Percentiles rank a stretch among this genome's conserved stretches.
Evolutionary conservation across 495 filamentous ascomycete species (phyloP).

Genomic region (Penicillium crystallinum): DNA sequence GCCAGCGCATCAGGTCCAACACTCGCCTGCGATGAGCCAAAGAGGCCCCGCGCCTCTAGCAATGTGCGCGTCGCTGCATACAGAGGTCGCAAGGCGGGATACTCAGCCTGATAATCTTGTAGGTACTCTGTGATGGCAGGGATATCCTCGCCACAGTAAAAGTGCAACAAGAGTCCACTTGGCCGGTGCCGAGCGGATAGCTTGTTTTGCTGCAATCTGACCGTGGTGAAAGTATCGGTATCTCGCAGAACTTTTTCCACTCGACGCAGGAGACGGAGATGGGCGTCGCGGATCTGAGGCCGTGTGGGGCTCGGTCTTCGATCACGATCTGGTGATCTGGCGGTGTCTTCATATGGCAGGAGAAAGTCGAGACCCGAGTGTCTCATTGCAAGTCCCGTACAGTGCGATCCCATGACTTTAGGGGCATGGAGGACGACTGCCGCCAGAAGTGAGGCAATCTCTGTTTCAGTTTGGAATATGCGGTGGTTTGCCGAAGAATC

Average conservation of each 20-base stretch:
- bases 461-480: conserved; percentile 22
- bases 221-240: conserved; percentile 6
- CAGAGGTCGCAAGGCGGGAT: conserved; percentile 45
- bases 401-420: conserved; percentile 47
- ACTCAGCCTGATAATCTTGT: conserved; percentile 42
- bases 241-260: conserved; percentile 19
- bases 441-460: conserved; percentile 21
- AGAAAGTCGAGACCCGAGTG: conserved; percentile 50
- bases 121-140: conserved; percentile 35
- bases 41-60: conserved; percentile 45
- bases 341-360: conserved; percentile 23
- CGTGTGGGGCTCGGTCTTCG: conserved; percentile 33
- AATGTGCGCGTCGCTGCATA: conserved; percentile 44
- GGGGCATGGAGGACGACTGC: conserved; percentile 22
- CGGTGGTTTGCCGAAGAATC: conserved; percentile 28
- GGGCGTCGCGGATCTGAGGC: conserved; percentile 21
- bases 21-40: conserved; percentile 37
- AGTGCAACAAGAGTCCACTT: conserved; percentile 46
- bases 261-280: conserved; percentile 16
- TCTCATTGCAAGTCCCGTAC: conserved; percentile 47
- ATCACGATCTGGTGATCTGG: conserved; percentile 11
- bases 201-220: conserved; percentile 16
- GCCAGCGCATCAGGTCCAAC: conserved; percentile 47
- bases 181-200: conserved; percentile 33
- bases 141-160: conserved; percentile 35